Conservation (phyloP, 2,329 filamentous ascomycete genomes). For the Cercospora nicotianae region DNA sequence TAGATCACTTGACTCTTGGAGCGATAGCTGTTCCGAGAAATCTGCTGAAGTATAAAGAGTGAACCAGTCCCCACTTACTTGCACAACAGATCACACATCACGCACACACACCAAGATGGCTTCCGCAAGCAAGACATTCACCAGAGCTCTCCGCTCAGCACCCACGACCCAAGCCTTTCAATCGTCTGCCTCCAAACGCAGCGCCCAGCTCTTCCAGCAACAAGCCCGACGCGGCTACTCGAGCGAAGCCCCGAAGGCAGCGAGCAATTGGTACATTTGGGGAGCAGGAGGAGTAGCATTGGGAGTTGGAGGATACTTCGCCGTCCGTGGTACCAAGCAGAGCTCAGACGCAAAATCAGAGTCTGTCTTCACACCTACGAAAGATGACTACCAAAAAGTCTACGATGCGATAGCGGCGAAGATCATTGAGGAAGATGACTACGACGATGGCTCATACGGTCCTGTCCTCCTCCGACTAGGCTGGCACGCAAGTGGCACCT, state of each 20-base stretch:
- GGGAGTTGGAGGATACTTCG: slow-evolving; percentile 67
- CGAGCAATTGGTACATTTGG: slow-evolving; percentile 51
- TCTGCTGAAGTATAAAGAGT: neutral
- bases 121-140: slow-evolving; percentile 41
- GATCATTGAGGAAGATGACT: slow-evolving; percentile 87
- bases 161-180: slow-evolving; percentile 55
- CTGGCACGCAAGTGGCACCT: slow-evolving; percentile 94
- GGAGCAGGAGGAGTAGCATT: slow-evolving; percentile 60
- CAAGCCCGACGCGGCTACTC: slow-evolving; percentile 78
- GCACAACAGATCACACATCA: neutral
- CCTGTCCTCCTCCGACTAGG: slow-evolving; percentile 87
- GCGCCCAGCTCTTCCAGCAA: slow-evolving; percentile 67
- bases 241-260: slow-evolving; percentile 30
- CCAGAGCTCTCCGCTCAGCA: slow-evolving; percentile 44
- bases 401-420: slow-evolving; percentile 81
- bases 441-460: slow-evolving; percentile 94
- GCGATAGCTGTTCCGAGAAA: neutral
- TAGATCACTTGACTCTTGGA: neutral
- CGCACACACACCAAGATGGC: slow-evolving; percentile 38
- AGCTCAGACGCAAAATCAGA: slow-evolving; percentile 40
- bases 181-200: slow-evolving; percentile 56
- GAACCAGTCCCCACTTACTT: neutral
- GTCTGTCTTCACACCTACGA: slow-evolving; percentile 67
- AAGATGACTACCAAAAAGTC: slow-evolving; percentile 91
- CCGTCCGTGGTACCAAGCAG: slow-evolving; percentile 56